Base-by-base conservation (phyloP, 495 filamentous ascomycete species). In the Hypoxylon crocopeplum region DNA sequence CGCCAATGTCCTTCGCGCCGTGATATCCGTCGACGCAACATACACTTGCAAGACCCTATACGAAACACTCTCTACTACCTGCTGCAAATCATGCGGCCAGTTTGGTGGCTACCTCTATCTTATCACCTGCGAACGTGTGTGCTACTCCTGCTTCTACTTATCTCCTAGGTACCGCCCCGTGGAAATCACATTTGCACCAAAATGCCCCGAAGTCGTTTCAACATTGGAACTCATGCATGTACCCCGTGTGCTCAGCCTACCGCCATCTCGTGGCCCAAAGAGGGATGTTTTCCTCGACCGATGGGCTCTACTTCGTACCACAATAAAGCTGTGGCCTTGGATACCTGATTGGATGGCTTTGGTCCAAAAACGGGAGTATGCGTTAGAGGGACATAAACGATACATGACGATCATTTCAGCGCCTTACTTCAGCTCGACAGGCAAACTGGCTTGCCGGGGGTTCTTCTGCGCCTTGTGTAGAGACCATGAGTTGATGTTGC, bases 41-140 rank as follows among this genome's bases (percentile, higher is more conserved):
- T 40, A 22, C 7, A 73, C 53, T 29, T 68, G 56, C 55, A 25
- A 66, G n/a, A 48, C 52, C 0, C 55, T 75, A 1, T 73, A 70
- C 48, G 25, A 60, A 12, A 69, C 67, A 27, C 67, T 76, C 6
- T 64, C 17, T 49, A 74, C 66, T n/a, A 64, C 46, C 15, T 42
- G 71, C 30, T 74, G 72, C 49, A 60, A 66, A 16, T 69, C 38
- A 10, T 77, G 75, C 59, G 48, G 60, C 27, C 63, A 62, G 19
- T 76, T 72, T 32, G 73, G 72, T 39, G 59, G 51, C 11, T 71
- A 77, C 48, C 42, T 77, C 13, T 75, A 77, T 37, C 49, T 75
- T 22, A 56, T 72, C 42, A 73, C 69, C 15, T 76, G 73, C 55
- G 60, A 62, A 32, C 68, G 71, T 25, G 70, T 75, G 30, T 75